A percentile compares a stretch with the other conserved stretches of the same genome.
These are phyloP conservation scores for Aquilaria yunnanensis DNA, from an alignment of 345 rosid genomes.

Conservation along the genomic window DNA sequence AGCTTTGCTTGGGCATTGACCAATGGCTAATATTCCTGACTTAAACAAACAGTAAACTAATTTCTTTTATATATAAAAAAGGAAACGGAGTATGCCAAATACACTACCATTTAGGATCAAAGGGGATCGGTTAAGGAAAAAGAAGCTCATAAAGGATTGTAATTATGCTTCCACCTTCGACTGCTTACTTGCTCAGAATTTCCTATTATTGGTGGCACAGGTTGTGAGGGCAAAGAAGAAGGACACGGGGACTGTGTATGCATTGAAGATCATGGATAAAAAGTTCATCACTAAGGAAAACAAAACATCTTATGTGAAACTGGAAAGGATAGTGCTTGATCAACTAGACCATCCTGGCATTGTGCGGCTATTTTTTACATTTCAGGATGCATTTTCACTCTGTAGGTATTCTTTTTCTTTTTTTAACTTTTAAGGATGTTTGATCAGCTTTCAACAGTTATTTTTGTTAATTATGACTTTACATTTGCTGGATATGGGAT, in stretches of 20 bases:
- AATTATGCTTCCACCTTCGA: too few species aligned
- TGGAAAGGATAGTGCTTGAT: conserved; percentile 94
- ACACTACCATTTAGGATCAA: too few species aligned
- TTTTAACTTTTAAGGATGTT: conserved; percentile 1
- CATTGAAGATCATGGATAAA: conserved; percentile 98
- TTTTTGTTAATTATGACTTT: too few species aligned
- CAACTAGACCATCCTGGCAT: conserved; percentile 97
- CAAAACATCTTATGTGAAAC: conserved; percentile 91
- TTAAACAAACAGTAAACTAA: too few species aligned
- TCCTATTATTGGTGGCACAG: conserved; percentile 30
- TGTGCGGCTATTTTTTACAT: conserved; percentile 80
- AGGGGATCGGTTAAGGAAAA: too few species aligned
- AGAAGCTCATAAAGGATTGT: too few species aligned
- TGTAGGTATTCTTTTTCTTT: conserved; percentile 47
- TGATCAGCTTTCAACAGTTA: not conserved
- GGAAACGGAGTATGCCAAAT: too few species aligned
- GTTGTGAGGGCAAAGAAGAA: conserved; percentile 96
- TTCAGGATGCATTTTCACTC: conserved; percentile 82
- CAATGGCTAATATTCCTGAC: too few species aligned
- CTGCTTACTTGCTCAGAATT: conserved; percentile 8
- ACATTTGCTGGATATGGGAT: too few species aligned
- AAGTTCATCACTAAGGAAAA: conserved; percentile 97
- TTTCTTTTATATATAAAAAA: too few species aligned
- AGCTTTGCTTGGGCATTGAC: too few species aligned
- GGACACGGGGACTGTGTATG: conserved; percentile 76